Conservation (phyloP, 202 grass and related monocot species). For the Zoysia matrella region DNA sequence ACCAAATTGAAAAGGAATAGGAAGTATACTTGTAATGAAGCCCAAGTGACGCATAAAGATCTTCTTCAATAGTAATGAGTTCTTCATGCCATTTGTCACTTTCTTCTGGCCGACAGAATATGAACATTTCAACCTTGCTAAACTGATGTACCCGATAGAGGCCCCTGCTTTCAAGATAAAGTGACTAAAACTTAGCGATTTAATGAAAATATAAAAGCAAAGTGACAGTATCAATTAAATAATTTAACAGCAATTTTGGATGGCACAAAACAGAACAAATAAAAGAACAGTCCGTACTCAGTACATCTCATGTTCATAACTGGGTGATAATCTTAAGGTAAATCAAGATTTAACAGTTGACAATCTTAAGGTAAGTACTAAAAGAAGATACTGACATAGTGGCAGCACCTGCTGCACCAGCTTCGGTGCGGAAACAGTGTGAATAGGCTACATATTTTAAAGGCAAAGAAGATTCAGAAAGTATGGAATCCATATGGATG, state of each 20-base stretch:
- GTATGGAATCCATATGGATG: slow-evolving; percentile 97
- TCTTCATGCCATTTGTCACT: slow-evolving; percentile 87
- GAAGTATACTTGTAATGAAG: slow-evolving; percentile 89
- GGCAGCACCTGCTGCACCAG: slow-evolving; percentile 85
- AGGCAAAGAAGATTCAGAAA: slow-evolving; percentile 69
- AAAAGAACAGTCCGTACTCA: background rate
- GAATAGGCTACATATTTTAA: slow-evolving; percentile 96
- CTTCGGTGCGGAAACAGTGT: slow-evolving; percentile 97
- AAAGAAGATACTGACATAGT: slow-evolving; percentile 57
- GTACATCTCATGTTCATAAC: background rate
- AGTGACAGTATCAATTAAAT: background rate
- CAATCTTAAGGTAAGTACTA: background rate
- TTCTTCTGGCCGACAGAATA: slow-evolving; percentile 87
- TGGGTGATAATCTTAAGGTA: slow-evolving; percentile 12
- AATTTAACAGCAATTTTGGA: background rate
- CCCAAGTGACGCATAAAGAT: slow-evolving; percentile 87
- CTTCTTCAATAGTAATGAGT: slow-evolving; percentile 90
- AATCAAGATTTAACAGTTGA: slow-evolving; percentile 19
- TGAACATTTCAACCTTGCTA: slow-evolving; percentile 99
- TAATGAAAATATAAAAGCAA: background rate
- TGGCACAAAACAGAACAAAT: background rate
- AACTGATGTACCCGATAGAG: slow-evolving; percentile 98
- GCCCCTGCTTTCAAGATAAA: slow-evolving; percentile 60
- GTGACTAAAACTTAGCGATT: slow-evolving; percentile 15
- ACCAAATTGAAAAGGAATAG: slow-evolving; percentile 1